Conservation (phyloP, 2,329 filamentous ascomycete species). For the Thelonectria olida region DNA sequence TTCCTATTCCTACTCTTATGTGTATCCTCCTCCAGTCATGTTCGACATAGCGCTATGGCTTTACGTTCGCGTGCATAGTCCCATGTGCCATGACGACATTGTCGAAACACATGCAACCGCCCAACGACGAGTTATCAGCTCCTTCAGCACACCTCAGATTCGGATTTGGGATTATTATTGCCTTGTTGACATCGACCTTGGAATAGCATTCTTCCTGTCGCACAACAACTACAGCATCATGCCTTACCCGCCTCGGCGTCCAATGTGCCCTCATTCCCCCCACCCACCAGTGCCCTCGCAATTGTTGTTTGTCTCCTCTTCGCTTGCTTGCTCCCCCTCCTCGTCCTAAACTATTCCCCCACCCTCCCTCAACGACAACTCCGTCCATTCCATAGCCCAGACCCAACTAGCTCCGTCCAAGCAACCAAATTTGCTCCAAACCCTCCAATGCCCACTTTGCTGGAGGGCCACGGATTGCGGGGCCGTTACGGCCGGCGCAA, state of each 20-base stretch:
- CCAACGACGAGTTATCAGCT: not conserved
- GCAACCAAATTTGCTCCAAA: conserved; percentile 8
- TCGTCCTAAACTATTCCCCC: not conserved
- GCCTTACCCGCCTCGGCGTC: not conserved
- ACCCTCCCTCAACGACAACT: not conserved
- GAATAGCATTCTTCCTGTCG: not conserved
- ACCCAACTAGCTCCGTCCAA: conserved; percentile 20
- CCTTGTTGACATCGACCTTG: too few relatives aligned
- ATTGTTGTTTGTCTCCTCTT: conserved; percentile 3
- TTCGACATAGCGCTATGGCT: conserved; percentile 8
- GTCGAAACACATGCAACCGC: conserved; percentile 26
- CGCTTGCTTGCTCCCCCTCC: conserved; percentile 8
- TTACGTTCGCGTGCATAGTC: conserved; percentile 4
- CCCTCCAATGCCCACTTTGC: not conserved
- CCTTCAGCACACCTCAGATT: not conserved
- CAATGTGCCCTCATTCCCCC: not conserved
- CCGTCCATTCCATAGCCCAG: conserved; percentile 16
- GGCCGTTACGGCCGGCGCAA: conserved; percentile 25
- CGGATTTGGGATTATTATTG: not conserved
- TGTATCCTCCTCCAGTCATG: conserved; percentile 9
- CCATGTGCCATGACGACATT: conserved; percentile 40
- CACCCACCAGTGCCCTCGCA: not conserved
- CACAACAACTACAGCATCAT: too few relatives aligned
- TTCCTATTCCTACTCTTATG: conserved; percentile 10
- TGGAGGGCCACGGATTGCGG: conserved; percentile 26